These are phyloP conservation scores for Camelina laxa DNA, from an alignment of 345 rosid species.

Conservation along the genomic window DNA sequence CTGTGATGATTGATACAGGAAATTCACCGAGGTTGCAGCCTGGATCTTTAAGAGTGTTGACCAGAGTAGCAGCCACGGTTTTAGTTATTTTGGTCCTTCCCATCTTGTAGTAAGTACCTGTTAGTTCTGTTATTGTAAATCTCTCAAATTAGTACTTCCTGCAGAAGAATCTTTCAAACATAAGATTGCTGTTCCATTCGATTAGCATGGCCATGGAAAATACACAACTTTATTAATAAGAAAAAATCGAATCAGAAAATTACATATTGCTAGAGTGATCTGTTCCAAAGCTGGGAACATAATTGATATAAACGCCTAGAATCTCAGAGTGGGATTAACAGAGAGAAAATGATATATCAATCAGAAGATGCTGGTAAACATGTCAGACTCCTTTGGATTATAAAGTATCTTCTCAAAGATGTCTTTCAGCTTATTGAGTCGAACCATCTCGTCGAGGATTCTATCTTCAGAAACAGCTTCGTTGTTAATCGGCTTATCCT, in stretches of 20 bases:
- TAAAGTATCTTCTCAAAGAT: slow-evolving; percentile 46
- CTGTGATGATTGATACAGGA: slow-evolving; percentile 61
- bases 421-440: slow-evolving; percentile 39
- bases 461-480: slow-evolving; percentile 42
- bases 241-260: slow-evolving; percentile 13
- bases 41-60: slow-evolving; percentile 23
- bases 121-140: slow-evolving; percentile 9
- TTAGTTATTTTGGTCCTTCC: slow-evolving; percentile 34
- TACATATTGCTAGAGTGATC: slow-evolving; percentile 19
- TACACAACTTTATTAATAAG: background rate
- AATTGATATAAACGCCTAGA: background rate
- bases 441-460: slow-evolving; percentile 50
- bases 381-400: slow-evolving; percentile 39
- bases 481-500: slow-evolving; percentile 24
- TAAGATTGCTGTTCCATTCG: background rate
- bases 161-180: slow-evolving; percentile 21
- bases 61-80: slow-evolving; percentile 18
- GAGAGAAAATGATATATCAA: background rate
- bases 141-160: slow-evolving; percentile 16
- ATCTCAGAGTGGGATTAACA: slow-evolving; percentile 9
- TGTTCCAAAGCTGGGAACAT: background rate
- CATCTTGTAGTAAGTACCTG: slow-evolving; percentile 9
- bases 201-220: background rate
- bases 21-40: slow-evolving; percentile 32
- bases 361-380: slow-evolving; percentile 31